A percentile compares a stretch with the other conserved stretches of the same genome.
Evolutionary conservation across 1,139 yeast species (phyloP).

Genomic region (Candida sojae): DNA sequence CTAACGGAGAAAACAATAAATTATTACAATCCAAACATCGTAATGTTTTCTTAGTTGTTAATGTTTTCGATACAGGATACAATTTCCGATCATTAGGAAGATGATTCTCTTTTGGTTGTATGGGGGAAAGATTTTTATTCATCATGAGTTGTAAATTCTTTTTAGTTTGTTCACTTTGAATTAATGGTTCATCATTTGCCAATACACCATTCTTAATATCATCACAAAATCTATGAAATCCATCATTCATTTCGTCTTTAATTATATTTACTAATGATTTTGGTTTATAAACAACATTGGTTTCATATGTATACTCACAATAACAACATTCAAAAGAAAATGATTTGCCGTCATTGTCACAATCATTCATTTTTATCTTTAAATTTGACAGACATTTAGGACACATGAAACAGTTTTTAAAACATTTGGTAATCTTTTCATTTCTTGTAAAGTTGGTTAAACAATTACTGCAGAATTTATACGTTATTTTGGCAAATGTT

Average conservation of each 20-base stretch:
- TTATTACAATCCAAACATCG: slow-evolving; percentile 34
- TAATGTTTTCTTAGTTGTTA: slow-evolving; percentile 25
- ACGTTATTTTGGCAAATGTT: slow-evolving; percentile 23
- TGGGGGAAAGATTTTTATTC: slow-evolving; percentile 9
- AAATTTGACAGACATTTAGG: slow-evolving; percentile 35
- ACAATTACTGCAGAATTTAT: slow-evolving; percentile 41
- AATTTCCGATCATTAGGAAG: slow-evolving; percentile 7
- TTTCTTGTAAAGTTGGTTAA: slow-evolving; percentile 33
- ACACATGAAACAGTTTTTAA: slow-evolving; percentile 42
- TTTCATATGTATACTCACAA: slow-evolving; percentile 31
- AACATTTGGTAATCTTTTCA: slow-evolving; percentile 24
- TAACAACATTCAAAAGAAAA: slow-evolving; percentile 35
- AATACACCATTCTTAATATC: slow-evolving; percentile 12
- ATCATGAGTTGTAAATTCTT: slow-evolving; percentile 11
- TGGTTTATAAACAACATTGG: slow-evolving; percentile 35
- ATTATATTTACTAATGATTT: slow-evolving; percentile 34
- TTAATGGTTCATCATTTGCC: not conserved
- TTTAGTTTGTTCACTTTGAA: slow-evolving; percentile 4
- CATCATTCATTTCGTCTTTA: slow-evolving; percentile 16
- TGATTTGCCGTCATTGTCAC: slow-evolving; percentile 29
- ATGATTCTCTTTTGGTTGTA: slow-evolving; percentile 23
- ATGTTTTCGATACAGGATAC: slow-evolving; percentile 27
- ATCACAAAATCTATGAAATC: slow-evolving; percentile 11
- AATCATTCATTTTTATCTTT: slow-evolving; percentile 26
- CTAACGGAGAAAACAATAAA: slow-evolving; percentile 26